These are phyloP conservation scores for Moniliella sp. DNA, from an alignment of 1,284 basidiomycete species.

Conservation along the genomic window DNA sequence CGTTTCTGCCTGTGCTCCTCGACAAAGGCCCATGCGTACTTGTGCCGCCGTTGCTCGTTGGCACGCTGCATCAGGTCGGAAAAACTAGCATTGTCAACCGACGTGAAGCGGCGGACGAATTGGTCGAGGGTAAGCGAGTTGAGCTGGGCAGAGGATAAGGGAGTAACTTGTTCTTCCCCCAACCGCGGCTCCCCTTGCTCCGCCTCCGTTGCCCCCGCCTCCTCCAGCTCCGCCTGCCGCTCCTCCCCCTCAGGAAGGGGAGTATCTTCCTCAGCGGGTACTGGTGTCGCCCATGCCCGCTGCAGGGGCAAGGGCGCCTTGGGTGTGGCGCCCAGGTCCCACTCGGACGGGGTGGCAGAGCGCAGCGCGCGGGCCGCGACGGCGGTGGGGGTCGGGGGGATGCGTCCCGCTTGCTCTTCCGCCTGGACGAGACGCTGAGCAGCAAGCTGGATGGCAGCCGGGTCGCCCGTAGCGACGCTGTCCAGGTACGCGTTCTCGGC, in stretches of 20 bases:
- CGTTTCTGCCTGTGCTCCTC: constrained; percentile 7
- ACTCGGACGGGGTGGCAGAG: background rate
- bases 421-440: constrained; percentile 1
- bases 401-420: background rate
- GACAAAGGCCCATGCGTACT: constrained; percentile 16
- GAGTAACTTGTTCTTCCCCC: constrained; percentile 1
- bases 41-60: constrained; percentile 9
- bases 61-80: constrained; percentile 14
- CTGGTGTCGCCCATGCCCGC: no score
- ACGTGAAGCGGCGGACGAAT: constrained; percentile 22
- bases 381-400: background rate
- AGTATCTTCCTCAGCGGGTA: no score
- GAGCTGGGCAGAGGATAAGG: background rate
- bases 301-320: no score
- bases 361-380: background rate
- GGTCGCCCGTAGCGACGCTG: constrained; percentile 14
- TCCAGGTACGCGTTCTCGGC: constrained; percentile 25
- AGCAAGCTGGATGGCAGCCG: background rate
- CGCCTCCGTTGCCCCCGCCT: background rate
- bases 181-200: constrained; percentile 3
- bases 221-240: background rate
- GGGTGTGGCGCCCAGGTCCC: background rate
- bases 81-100: constrained; percentile 30
- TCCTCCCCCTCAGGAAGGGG: background rate
- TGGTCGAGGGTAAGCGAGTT: constrained; percentile 4